Percentiles rank a stretch among this genome's conserved stretches.
Evolutionary conservation across 1,284 basidiomycete species (phyloP).

Genomic region (Apiotrichum mycotoxinovorans): DNA sequence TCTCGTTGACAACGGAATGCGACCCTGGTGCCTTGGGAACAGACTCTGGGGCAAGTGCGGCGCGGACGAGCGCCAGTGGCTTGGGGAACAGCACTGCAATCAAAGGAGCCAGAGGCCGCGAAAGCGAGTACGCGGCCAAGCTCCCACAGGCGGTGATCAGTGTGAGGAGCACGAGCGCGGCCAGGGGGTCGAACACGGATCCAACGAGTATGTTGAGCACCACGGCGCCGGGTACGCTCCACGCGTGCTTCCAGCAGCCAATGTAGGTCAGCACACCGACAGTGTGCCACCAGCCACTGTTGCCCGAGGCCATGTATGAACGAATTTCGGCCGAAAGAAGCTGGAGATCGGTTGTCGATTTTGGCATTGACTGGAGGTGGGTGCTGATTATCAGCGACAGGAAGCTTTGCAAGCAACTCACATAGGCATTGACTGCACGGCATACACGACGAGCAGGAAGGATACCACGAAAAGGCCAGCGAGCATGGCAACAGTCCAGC

Average conservation of each 20-base stretch:
- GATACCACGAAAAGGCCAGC: constrained; percentile 43
- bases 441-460: constrained; percentile 38
- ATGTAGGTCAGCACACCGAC: constrained; percentile 77
- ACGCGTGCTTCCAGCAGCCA: constrained; percentile 88
- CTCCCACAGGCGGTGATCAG: constrained; percentile 81
- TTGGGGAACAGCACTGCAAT: constrained; percentile 74
- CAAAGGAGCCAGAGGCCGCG: constrained; percentile 77
- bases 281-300: constrained; percentile 48
- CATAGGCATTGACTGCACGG: constrained; percentile 48
- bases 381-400: constrained; percentile 25
- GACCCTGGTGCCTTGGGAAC: constrained; percentile 17
- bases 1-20: constrained; percentile 25
- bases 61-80: constrained; percentile 65
- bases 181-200: constrained; percentile 72
- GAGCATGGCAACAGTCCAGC: constrained; percentile 46
- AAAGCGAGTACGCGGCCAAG: constrained; percentile 68
- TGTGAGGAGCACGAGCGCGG: constrained; percentile 73
- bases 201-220: constrained; percentile 89
- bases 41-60: constrained; percentile 40
- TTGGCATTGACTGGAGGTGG: constrained; percentile 46
- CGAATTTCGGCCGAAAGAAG: constrained; percentile 48
- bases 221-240: constrained; percentile 87
- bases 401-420: constrained; percentile 26
- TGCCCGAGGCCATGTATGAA: constrained; percentile 46
- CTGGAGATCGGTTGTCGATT: constrained; percentile 49